Conservation (phyloP, 2,329 filamentous ascomycete species). For the Didymellaceae sp. region DNA sequence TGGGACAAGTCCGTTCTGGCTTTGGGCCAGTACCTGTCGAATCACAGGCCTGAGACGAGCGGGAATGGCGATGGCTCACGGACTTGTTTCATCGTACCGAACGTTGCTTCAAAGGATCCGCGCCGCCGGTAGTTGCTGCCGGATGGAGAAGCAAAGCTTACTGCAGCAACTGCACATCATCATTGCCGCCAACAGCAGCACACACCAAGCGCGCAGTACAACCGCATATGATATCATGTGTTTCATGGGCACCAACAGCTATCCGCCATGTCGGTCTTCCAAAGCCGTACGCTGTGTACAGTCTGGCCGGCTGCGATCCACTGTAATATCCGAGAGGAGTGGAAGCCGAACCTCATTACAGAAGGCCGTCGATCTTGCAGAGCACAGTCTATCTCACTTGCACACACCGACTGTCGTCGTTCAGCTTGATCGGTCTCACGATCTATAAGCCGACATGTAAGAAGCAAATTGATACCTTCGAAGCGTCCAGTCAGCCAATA, state of each 20-base stretch:
- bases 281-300: background rate
- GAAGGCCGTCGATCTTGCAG: background rate
- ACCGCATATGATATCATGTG: background rate
- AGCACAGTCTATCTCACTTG: background rate
- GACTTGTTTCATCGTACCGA: conserved; percentile 33
- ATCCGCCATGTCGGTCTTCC: too few relatives aligned
- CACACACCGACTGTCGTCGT: too few relatives aligned
- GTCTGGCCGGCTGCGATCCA: background rate
- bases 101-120: conserved; percentile 19
- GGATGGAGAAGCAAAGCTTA: conserved; percentile 14
- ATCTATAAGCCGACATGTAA: too few relatives aligned
- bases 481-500: too few relatives aligned
- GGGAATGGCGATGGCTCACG: conserved; percentile 26
- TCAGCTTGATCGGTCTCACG: too few relatives aligned
- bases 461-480: too few relatives aligned
- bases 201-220: conserved; percentile 11
- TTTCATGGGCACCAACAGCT: too few relatives aligned
- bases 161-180: conserved; percentile 8
- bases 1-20: conserved; percentile 6
- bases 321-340: background rate
- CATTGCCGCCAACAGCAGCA: background rate
- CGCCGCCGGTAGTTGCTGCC: conserved; percentile 19
- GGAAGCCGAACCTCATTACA: background rate
- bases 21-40: conserved; percentile 2
- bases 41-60: conserved; percentile 29